Evolutionary conservation across 306 rosid genomes (phyloP).

Genomic region (Gynostemma pentaphyllum): DNA sequence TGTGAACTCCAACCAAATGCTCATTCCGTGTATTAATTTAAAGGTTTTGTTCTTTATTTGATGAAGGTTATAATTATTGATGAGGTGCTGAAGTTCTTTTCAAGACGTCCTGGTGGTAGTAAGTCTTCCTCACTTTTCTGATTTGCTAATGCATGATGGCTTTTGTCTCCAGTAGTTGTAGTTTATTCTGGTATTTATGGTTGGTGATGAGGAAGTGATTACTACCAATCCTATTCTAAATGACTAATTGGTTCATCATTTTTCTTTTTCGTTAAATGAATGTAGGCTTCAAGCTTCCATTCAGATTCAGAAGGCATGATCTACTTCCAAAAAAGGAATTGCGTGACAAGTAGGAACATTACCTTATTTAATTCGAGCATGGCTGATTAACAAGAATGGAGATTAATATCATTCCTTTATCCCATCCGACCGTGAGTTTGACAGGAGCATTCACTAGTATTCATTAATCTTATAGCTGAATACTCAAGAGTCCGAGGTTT

Average conservation of each 20-base stretch:
- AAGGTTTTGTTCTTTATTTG: conserved; percentile 2
- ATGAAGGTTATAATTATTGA: conserved; percentile 79
- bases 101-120: conserved; percentile 65
- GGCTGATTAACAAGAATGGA: conserved; percentile 1
- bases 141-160: neutral
- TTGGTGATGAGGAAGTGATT: neutral
- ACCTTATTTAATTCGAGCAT: conserved; percentile 12
- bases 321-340: conserved; percentile 65
- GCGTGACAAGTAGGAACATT: conserved; percentile 48
- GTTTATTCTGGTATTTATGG: neutral
- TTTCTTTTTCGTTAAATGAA: conserved; percentile 12
- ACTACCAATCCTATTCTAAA: neutral
- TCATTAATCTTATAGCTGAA: neutral
- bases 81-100: conserved; percentile 83
- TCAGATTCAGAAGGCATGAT: conserved; percentile 70
- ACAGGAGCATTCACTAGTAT: neutral
- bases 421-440: neutral
- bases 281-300: conserved; percentile 56
- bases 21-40: neutral
- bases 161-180: neutral
- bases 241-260: neutral
- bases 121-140: conserved; percentile 10
- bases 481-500: neutral
- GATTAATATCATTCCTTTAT: neutral
- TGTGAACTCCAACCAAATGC: neutral